phyloP scores from a whole-genome alignment of 495 filamentous ascomycete species.

The Penicillium coffeae region DNA sequence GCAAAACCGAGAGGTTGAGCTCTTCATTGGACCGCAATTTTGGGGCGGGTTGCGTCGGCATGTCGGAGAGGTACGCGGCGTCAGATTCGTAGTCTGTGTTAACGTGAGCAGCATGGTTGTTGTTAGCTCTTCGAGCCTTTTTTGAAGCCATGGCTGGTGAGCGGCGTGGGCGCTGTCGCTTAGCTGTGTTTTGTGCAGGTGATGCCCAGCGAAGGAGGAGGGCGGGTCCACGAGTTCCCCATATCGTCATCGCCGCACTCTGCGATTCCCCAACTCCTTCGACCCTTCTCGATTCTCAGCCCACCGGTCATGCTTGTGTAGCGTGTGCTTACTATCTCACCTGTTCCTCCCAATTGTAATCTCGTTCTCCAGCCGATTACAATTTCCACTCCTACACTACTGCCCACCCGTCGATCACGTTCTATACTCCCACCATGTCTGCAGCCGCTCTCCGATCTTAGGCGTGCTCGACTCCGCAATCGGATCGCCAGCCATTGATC shows the following conservation, averaged over 20 bases:
- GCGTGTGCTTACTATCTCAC: not conserved
- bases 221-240: not conserved
- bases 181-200: not conserved
- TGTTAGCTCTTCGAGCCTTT: constrained; percentile 34
- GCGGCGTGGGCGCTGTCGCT: not conserved
- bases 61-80: constrained; percentile 43
- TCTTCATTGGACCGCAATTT: constrained; percentile 67
- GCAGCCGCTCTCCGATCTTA: constrained; percentile 2
- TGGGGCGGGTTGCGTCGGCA: constrained; percentile 32
- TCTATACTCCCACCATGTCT: constrained; percentile 6
- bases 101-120: constrained; percentile 28
- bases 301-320: not conserved
- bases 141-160: constrained; percentile 28
- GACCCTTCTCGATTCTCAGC: not conserved
- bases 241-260: constrained; percentile 2
- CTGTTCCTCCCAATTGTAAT: not conserved
- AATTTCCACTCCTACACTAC: not conserved
- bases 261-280: not conserved
- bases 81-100: constrained; percentile 62
- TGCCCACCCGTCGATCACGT: not conserved
- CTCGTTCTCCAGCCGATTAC: not conserved
- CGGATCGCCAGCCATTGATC: constrained; percentile 11
- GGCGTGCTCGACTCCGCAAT: constrained; percentile 11
- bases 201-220: not conserved
- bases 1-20: constrained; percentile 76